These are phyloP conservation scores for Moesziomyces aphidis DNA, from an alignment of 1,284 basidiomycete genomes.

Conservation along the genomic window DNA sequence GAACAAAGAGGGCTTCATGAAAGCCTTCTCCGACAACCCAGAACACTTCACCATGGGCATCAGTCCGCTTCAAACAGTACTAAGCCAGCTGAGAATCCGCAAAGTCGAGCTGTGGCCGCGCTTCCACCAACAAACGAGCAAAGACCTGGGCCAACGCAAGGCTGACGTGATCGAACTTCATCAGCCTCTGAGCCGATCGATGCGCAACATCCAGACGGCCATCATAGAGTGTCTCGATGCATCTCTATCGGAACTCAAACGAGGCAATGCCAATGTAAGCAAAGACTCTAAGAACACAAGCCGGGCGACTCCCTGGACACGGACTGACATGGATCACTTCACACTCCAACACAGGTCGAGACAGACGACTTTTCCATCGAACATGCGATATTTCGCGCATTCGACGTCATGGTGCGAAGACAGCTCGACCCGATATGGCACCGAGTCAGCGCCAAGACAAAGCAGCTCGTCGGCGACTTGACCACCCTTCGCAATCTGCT, in stretches of 20 bases:
- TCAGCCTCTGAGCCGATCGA: slow-evolving; percentile 84
- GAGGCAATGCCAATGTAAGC: slow-evolving; percentile 82
- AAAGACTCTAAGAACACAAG: neutral
- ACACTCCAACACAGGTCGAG: slow-evolving; percentile 76
- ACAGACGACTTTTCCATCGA: slow-evolving; percentile 93
- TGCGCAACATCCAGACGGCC: slow-evolving; percentile 90
- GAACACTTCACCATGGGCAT: slow-evolving; percentile 92
- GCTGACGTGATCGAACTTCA: slow-evolving; percentile 94
- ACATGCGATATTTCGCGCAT: slow-evolving; percentile 93
- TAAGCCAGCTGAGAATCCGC: slow-evolving; percentile 90
- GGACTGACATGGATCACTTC: neutral
- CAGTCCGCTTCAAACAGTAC: slow-evolving; percentile 88
- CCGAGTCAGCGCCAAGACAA: slow-evolving; percentile 90
- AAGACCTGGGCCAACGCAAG: slow-evolving; percentile 68
- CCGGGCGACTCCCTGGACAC: too few relatives aligned
- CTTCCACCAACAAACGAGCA: slow-evolving; percentile 74
- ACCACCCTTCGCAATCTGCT: slow-evolving; percentile 86
- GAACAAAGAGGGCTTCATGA: slow-evolving; percentile 81
- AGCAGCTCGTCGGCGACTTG: slow-evolving; percentile 89
- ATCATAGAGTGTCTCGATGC: slow-evolving; percentile 95
- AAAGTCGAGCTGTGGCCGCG: slow-evolving; percentile 88
- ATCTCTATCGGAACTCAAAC: slow-evolving; percentile 89
- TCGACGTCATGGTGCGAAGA: slow-evolving; percentile 87
- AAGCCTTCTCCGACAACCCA: slow-evolving; percentile 96
- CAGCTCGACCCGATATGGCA: slow-evolving; percentile 97